Evolutionary conservation across 257 asterid species (phyloP).

Genomic region (Nicotiana knightiana): DNA sequence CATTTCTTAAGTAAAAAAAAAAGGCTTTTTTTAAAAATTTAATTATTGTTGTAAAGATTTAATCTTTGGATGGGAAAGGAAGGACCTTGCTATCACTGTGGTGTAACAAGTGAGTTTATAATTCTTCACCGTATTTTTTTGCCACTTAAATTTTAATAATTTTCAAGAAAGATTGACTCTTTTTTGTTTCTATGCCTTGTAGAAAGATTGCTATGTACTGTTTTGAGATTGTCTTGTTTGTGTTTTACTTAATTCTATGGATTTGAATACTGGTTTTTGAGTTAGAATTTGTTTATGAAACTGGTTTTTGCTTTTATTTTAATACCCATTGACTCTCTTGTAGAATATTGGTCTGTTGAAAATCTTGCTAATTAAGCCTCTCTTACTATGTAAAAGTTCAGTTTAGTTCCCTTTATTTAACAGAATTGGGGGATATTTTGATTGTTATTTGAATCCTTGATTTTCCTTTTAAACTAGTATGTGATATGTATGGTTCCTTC

Average conservation of each 20-base stretch:
- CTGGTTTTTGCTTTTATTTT: constrained; percentile 13
- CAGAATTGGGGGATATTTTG: not conserved
- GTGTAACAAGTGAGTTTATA: constrained; percentile 94
- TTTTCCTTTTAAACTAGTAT: not conserved
- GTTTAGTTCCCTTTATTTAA: not conserved
- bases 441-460: not conserved
- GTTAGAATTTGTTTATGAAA: not conserved
- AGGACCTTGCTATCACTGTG: constrained; percentile 99
- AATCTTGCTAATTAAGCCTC: not conserved
- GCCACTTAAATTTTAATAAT: not conserved
- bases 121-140: constrained; percentile 12
- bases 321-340: constrained; percentile 14
- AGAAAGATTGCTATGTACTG: constrained; percentile 23
- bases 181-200: constrained; percentile 17
- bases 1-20: constrained; percentile 19
- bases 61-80: constrained; percentile 75
- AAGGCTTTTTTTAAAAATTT: constrained; percentile 9
- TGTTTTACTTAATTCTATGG: constrained; percentile 11
- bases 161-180: constrained; percentile 14
- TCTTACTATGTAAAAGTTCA: not conserved
- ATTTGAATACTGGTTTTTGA: constrained; percentile 3
- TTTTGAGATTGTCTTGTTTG: constrained; percentile 16
- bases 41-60: constrained; percentile 24
- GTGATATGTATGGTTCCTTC: not conserved
- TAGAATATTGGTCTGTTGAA: not conserved